Evolutionary conservation across 495 filamentous ascomycete species (phyloP), one percentile per base, ranked within the genome.

Genomic region (Aspergillus wentii): DNA sequence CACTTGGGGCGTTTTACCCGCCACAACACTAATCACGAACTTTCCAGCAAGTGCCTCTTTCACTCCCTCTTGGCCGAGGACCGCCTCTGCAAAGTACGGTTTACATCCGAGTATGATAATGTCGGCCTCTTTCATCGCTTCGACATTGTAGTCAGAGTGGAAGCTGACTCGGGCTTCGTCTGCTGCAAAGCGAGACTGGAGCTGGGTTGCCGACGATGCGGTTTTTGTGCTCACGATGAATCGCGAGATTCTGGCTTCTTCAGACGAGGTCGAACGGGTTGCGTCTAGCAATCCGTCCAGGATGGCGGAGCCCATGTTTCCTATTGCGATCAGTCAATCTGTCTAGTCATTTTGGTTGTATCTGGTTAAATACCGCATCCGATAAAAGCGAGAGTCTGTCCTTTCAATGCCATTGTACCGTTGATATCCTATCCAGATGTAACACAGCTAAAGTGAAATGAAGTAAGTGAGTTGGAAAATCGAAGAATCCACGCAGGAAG

Each of bases 21-120:
- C 90, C 28, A 87, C 74, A 38, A 95, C 87, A 51, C 77, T 84
- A 47, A 96, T 85, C 4, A 96, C 64, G 3, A 95, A 66, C 47
- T 95, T 96, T 2, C 83, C 84, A 8, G 64, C 47, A 0, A 95
- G 64, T 4, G 56, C 57, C 4, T 50, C 46, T 4, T 27, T 9
- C 1, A 64, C 45, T 0, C 58, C 56, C 3, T 34, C n/a, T 5
- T 51, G 44, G 11, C 48, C 27, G 3, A 68, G 47, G 3, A 68
- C 51, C 5, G 49, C 56, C 4, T 51, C 46, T 0, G 53, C 59
- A 47, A 64, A 54, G 33, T 58, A 66, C 5, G 62, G 56, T 38
- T 66, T 64, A 35, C 60, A 66, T 2, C 49, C 60, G 2, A 68
- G 51, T 3, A 68, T 37, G 10, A 68, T 26, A 6, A 64, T 36